Conservation (phyloP, 495 filamentous ascomycete genomes). For the Trichoderma reesei region DNA sequence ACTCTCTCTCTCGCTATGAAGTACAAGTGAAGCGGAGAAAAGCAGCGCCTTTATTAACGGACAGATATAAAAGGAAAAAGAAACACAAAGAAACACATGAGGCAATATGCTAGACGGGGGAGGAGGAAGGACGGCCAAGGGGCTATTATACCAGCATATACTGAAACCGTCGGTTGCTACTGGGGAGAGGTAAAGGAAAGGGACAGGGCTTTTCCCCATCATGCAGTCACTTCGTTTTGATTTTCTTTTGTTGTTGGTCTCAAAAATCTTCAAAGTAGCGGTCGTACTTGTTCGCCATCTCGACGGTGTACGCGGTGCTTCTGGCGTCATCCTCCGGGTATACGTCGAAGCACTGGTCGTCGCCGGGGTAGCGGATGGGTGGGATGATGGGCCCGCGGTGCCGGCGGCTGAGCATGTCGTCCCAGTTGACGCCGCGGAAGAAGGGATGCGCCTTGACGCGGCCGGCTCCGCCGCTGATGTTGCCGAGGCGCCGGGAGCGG, state of each 20-base stretch:
- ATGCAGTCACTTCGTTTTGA: too few relatives aligned
- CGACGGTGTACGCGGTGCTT: conserved; percentile 56
- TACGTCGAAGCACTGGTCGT: conserved; percentile 83
- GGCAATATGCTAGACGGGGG: too few relatives aligned
- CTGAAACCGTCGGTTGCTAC: too few relatives aligned
- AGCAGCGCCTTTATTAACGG: not conserved
- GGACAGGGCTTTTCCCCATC: too few relatives aligned
- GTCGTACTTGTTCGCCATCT: conserved; percentile 66
- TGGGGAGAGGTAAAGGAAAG: too few relatives aligned
- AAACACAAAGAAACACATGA: too few relatives aligned
- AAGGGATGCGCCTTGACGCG: conserved; percentile 83
- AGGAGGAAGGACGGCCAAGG: too few relatives aligned
- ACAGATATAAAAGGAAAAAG: not conserved
- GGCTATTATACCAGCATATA: too few relatives aligned
- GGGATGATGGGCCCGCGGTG: conserved; percentile 80
- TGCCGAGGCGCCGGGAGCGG: conserved; percentile 74
- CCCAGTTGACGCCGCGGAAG: conserved; percentile 77
- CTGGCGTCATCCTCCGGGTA: conserved; percentile 55
- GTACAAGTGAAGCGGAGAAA: too few relatives aligned
- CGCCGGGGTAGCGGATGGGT: conserved; percentile 65
- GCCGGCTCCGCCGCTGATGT: conserved; percentile 71
- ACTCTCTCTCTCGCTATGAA: not conserved
- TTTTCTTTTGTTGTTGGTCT: too few relatives aligned
- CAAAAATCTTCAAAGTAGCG: conserved; percentile 71
- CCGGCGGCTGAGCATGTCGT: conserved; percentile 61